Evolutionary conservation across 805 yeast species (phyloP).

Genomic region (Ogataea angusta): DNA sequence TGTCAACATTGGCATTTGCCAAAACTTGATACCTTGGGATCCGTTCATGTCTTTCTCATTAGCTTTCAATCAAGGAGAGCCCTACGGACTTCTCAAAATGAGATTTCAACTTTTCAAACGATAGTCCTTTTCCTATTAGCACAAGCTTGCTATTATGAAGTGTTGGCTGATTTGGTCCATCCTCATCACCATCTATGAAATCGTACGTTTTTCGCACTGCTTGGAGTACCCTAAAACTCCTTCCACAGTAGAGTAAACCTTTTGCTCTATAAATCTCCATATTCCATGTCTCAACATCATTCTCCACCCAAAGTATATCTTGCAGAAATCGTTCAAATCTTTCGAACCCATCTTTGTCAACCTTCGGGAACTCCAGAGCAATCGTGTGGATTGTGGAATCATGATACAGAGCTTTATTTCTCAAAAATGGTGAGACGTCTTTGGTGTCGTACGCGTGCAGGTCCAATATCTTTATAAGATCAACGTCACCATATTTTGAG

Average conservation of each 20-base stretch:
- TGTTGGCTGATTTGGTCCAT: neutral
- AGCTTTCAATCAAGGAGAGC: neutral
- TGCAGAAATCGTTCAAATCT: slow-evolving; percentile 65
- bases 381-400: slow-evolving; percentile 53
- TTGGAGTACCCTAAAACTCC: slow-evolving; percentile 61
- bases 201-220: slow-evolving; percentile 95
- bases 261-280: slow-evolving; percentile 80
- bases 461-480: slow-evolving; percentile 64
- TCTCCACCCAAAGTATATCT: slow-evolving; percentile 69
- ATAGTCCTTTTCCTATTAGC: slow-evolving; percentile 31
- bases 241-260: slow-evolving; percentile 56
- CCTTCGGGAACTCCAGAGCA: slow-evolving; percentile 35
- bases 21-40: no score
- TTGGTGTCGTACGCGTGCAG: slow-evolving; percentile 69
- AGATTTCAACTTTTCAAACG: neutral
- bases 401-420: slow-evolving; percentile 39
- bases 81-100: slow-evolving; percentile 8
- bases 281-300: slow-evolving; percentile 26
- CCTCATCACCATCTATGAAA: slow-evolving; percentile 41
- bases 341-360: slow-evolving; percentile 37
- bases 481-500: slow-evolving; percentile 73
- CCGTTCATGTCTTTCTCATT: no score
- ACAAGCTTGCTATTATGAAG: slow-evolving; percentile 23
- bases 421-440: slow-evolving; percentile 24
- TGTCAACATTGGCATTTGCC: no score